These are phyloP conservation scores for Mucor velutinosus DNA, from an alignment of 371 early-diverging fungal species.

Conservation along the genomic window DNA sequence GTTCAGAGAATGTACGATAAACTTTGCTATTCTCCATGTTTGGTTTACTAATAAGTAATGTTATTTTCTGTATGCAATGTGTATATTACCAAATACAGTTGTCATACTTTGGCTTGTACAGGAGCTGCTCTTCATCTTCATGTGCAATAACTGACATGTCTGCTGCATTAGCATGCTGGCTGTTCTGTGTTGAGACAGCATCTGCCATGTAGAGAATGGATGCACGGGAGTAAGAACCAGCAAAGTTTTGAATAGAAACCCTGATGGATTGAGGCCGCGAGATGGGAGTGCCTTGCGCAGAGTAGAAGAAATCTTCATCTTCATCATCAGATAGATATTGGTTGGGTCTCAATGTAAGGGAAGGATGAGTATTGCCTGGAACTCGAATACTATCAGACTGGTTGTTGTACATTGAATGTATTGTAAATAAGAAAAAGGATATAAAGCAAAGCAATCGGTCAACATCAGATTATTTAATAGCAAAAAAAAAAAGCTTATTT, in stretches of 20 bases:
- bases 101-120: constrained; percentile 2
- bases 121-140: constrained; percentile 10
- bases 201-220: constrained; percentile 43
- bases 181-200: constrained; percentile 21
- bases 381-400: constrained; percentile 21
- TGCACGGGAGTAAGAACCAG: constrained; percentile 45
- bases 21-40: background rate
- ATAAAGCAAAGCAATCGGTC: background rate
- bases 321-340: background rate
- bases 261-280: constrained; percentile 30
- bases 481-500: constrained; percentile 1
- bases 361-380: constrained; percentile 40
- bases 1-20: constrained; percentile 17
- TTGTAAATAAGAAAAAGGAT: constrained; percentile 3
- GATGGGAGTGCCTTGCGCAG: constrained; percentile 21
- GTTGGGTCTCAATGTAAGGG: constrained; percentile 4
- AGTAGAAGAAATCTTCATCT: constrained; percentile 14
- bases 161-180: background rate
- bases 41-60: background rate
- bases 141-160: background rate
- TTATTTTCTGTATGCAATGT: background rate
- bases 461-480: background rate
- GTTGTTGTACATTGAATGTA: background rate
- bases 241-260: constrained; percentile 34
- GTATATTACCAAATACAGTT: background rate